phyloP scores from a whole-genome alignment of 352 stramenopile genomes.

The Pythium phragmiticola region DNA sequence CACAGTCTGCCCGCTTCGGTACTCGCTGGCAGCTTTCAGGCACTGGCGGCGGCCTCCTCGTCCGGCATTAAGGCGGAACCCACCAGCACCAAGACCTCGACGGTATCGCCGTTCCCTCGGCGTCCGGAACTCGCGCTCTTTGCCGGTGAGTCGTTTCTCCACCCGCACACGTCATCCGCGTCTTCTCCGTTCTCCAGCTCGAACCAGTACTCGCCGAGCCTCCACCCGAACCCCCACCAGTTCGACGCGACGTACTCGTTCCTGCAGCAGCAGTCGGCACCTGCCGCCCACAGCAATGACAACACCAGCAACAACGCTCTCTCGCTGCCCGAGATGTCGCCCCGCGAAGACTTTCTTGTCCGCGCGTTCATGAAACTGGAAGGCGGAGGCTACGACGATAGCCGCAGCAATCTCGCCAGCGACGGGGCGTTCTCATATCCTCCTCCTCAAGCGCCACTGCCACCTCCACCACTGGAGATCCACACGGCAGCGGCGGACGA shows the following conservation, averaged over 20 bases:
- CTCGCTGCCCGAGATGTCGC: constrained; percentile 45
- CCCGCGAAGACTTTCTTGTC: constrained; percentile 68
- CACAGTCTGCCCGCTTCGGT: constrained; percentile 44
- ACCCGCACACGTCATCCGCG: not conserved
- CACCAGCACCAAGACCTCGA: not conserved
- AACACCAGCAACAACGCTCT: not conserved
- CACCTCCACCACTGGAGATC: constrained; percentile 3
- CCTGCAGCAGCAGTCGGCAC: not conserved
- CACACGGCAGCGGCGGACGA: not conserved
- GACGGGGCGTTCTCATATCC: not conserved
- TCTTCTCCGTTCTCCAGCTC: constrained; percentile 6
- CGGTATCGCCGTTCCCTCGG: not conserved
- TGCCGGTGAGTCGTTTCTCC: not conserved
- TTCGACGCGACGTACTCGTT: constrained; percentile 7
- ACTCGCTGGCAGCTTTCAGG: constrained; percentile 27
- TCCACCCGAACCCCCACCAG: not conserved
- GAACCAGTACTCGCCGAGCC: constrained; percentile 26
- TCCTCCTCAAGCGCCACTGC: not conserved
- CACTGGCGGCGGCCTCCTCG: constrained; percentile 1
- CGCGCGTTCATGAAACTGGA: constrained; percentile 69
- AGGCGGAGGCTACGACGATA: constrained; percentile 7
- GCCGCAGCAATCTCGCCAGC: not conserved
- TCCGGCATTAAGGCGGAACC: not conserved
- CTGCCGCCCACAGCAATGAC: not conserved
- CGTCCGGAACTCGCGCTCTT: constrained; percentile 21